Conservation (phyloP, 441 rosid species). For the Geranium incanum region DNA sequence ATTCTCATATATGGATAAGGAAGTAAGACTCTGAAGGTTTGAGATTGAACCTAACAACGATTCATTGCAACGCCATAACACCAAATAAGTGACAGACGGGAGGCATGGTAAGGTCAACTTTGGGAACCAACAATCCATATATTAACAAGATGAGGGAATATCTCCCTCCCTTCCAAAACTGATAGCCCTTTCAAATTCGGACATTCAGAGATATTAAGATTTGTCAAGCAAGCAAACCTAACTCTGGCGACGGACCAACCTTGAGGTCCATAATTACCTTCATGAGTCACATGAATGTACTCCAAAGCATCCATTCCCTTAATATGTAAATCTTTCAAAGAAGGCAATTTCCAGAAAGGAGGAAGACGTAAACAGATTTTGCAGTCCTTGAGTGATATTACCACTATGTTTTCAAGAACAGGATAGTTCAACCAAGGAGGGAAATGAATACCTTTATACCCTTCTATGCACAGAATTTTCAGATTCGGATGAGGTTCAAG, state of each 20-base stretch:
- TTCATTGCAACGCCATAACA: neutral
- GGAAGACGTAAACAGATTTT: neutral
- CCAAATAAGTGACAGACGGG: neutral
- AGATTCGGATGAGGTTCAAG: neutral
- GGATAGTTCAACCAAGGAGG: neutral
- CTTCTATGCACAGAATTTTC: neutral
- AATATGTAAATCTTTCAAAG: neutral
- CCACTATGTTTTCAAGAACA: neutral
- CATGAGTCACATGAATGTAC: neutral
- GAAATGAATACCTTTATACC: neutral
- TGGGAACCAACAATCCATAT: neutral
- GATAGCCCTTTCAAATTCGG: neutral
- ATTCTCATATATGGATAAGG: neutral
- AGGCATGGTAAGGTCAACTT: neutral
- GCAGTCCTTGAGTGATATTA: neutral
- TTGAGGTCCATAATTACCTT: neutral
- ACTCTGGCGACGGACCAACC: neutral
- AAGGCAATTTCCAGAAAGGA: neutral
- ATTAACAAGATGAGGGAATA: neutral
- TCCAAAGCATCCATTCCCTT: neutral
- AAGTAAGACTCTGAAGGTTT: neutral
- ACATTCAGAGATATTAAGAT: neutral
- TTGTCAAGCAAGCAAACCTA: neutral
- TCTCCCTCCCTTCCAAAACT: neutral
- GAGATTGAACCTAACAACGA: neutral